phyloP scores from a whole-genome alignment of 108 stramenopile genomes.

The Thalassiosira profunda region DNA sequence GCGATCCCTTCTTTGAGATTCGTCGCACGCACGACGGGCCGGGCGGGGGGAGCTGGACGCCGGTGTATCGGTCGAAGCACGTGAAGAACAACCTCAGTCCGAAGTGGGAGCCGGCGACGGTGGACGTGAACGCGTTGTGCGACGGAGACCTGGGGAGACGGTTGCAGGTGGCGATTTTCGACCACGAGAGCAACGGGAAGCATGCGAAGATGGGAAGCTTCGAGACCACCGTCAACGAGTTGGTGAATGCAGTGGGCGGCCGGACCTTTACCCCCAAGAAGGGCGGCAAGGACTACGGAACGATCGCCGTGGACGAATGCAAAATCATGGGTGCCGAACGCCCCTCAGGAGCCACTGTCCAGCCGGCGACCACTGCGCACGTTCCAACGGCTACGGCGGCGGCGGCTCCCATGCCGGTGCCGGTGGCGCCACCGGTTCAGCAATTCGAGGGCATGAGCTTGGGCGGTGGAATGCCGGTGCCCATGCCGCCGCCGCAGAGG shows the following conservation, averaged over 20 bases:
- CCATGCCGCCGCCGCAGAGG: constrained; percentile 3
- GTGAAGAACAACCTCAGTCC: constrained; percentile 72
- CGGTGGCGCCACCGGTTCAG: constrained; percentile 13
- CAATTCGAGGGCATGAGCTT: constrained; percentile 22
- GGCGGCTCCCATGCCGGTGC: constrained; percentile 6
- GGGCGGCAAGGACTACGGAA: constrained; percentile 19
- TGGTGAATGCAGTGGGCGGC: constrained; percentile 13
- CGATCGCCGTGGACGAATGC: constrained; percentile 26
- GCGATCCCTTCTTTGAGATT: constrained; percentile 84
- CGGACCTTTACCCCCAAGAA: constrained; percentile 9
- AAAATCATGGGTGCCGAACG: constrained; percentile 30
- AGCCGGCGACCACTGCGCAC: no score
- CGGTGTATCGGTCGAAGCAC: constrained; percentile 70
- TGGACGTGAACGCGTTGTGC: constrained; percentile 78
- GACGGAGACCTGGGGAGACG: constrained; percentile 78
- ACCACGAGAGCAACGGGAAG: constrained; percentile 68
- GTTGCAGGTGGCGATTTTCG: constrained; percentile 74
- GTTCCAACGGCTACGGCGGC: background rate
- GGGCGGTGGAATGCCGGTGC: constrained; percentile 1
- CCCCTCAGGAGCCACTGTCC: background rate
- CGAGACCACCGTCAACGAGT: constrained; percentile 56
- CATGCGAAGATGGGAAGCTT: constrained; percentile 79
- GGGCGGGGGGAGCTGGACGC: constrained; percentile 56
- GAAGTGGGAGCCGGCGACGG: constrained; percentile 60
- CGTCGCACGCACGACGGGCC: constrained; percentile 50